Evolutionary conservation across 2,329 filamentous ascomycete species (phyloP), one percentile per base, ranked within the genome.

Genomic region (Cercospora brassicicola): DNA sequence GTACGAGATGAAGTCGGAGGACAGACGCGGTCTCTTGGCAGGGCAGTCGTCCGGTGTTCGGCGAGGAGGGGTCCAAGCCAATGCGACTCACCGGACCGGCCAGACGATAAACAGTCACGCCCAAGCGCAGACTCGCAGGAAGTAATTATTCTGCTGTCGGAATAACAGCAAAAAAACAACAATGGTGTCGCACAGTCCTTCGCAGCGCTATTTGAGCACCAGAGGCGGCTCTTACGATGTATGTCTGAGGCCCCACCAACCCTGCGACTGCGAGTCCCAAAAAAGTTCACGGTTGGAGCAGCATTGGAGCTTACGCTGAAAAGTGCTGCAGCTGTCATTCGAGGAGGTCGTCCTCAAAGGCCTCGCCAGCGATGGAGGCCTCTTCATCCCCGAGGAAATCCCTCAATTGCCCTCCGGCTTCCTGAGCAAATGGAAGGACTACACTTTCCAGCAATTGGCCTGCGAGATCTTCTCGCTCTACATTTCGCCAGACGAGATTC

Each of bases 261-360:
- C 53, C 65, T 39, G 31, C 62, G 11, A 51, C n/a, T n/a, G 48
- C 23, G 30, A 26, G 36, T 42, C 18, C 51, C 45, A 28, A 56
- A 42, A 53, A 59, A 62, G 7, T 62, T 51, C 42, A 28, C 18
- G 10, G 33, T 67, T 45, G 18, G 48, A 55, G 31, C 65, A 66
- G 66, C 67, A 67, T 67, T 69, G 66, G 71, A 72, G 72, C 75
- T 73, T 67, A 75, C 71, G 74, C 77, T 78, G 74, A 78, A 68
- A 71, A 70, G 67, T 62, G 63, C 48, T 57, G 48, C 70, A 94
- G 91, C 86, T 96, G 74, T 94, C 92, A 62, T 97, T 97, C 79
- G 94, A 97, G 81, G 89, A 93, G 64, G 93, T 93, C 57, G 93
- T 97, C 48, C 85, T 97, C 72, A 96, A 96, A 81, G 93, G 93